Evolutionary conservation across 257 asterid species (phyloP).

Genomic region (Salvia splendens): DNA sequence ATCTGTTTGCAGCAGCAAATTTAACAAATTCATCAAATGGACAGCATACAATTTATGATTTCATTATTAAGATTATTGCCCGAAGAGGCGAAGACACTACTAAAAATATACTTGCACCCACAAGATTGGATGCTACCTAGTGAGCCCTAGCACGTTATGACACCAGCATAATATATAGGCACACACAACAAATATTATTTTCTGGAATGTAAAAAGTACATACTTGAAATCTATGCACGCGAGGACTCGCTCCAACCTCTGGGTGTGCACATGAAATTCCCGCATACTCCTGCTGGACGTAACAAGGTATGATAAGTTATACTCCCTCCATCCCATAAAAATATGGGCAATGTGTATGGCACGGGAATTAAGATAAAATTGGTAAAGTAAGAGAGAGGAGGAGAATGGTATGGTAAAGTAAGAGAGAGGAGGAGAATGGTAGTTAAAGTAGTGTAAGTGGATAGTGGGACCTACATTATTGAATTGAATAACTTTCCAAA

Average conservation of each 20-base stretch:
- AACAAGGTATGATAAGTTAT: constrained; percentile 28
- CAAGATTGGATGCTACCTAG: constrained; percentile 1
- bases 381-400: too few relatives aligned
- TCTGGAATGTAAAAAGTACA: constrained; percentile 32
- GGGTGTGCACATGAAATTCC: constrained; percentile 59
- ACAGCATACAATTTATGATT: too few relatives aligned
- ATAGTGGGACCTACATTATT: too few relatives aligned
- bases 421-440: too few relatives aligned
- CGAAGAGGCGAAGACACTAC: neutral
- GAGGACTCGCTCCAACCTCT: constrained; percentile 71
- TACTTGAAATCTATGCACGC: constrained; percentile 74
- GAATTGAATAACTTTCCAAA: too few relatives aligned
- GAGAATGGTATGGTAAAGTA: too few relatives aligned
- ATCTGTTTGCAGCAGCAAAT: neutral
- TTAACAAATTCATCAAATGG: too few relatives aligned
- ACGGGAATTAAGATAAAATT: too few relatives aligned
- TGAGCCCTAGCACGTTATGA: constrained; percentile 20
- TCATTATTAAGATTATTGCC: neutral
- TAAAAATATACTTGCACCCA: neutral
- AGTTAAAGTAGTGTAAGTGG: too few relatives aligned
- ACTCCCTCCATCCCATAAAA: too few relatives aligned
- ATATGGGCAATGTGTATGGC: too few relatives aligned
- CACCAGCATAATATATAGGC: constrained; percentile 6
- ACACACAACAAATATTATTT: constrained; percentile 16
- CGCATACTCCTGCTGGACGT: constrained; percentile 57